Evolutionary conservation across 2,329 filamentous ascomycete species (phyloP).

Genomic region (Penicillium sp.): DNA sequence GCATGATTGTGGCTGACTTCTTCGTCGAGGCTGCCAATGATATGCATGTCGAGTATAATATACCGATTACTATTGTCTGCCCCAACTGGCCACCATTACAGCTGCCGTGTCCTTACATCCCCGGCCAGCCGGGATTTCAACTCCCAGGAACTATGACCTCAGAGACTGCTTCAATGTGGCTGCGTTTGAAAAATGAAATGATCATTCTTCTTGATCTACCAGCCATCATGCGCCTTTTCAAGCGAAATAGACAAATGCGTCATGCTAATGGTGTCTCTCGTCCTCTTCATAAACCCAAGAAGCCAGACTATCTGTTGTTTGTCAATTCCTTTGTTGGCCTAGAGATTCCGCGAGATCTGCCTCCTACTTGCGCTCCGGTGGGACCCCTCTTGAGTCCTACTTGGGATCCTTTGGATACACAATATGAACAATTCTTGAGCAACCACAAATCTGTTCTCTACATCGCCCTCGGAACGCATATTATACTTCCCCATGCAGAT

Average conservation of each 20-base stretch:
- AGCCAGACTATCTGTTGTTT: slow-evolving; percentile 49
- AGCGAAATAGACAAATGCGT: slow-evolving; percentile 41
- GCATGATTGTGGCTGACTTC: slow-evolving; percentile 51
- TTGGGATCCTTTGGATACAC: slow-evolving; percentile 36
- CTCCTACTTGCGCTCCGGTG: slow-evolving; percentile 44
- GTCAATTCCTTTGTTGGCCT: slow-evolving; percentile 53
- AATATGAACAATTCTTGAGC: slow-evolving; percentile 35
- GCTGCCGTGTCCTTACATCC: slow-evolving; percentile 45
- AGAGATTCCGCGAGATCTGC: slow-evolving; percentile 49
- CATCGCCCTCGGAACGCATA: slow-evolving; percentile 50
- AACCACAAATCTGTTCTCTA: slow-evolving; percentile 43
- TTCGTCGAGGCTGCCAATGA: slow-evolving; percentile 50
- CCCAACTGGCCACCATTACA: slow-evolving; percentile 49
- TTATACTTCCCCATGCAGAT: slow-evolving; percentile 37
- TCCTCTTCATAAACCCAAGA: slow-evolving; percentile 31
- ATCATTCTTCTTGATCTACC: slow-evolving; percentile 36
- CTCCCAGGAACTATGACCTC: slow-evolving; percentile 41
- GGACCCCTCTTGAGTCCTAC: slow-evolving; percentile 47
- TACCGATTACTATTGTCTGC: slow-evolving; percentile 47
- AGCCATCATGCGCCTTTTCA: slow-evolving; percentile 32
- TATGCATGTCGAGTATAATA: slow-evolving; percentile 41
- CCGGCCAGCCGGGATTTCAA: slow-evolving; percentile 49
- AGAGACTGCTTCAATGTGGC: slow-evolving; percentile 44
- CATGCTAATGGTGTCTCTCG: slow-evolving; percentile 38
- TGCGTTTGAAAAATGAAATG: slow-evolving; percentile 44